Evolutionary conservation across 1,284 basidiomycete genomes (phyloP), one percentile per base, ranked within the genome.

Genomic region (Sphagnurus paluster): DNA sequence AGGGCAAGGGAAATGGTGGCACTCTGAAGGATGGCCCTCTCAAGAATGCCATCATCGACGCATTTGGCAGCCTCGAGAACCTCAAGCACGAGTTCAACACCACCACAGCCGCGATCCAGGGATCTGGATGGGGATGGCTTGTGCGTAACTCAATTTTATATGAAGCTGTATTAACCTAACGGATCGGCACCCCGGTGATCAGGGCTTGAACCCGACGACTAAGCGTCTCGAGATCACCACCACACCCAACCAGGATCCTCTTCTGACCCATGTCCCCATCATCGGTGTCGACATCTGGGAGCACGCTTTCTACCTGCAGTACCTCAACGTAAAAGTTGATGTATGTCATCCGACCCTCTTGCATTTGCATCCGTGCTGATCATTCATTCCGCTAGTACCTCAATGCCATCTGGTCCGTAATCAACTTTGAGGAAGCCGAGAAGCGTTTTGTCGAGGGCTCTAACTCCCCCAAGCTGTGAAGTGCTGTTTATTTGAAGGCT

Each of bases 121-220:
- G 93, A 37, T 92, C 89, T 44, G 92, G 93, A 49, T 96, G 93
- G 93, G 90, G 87, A 52, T 96, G 93, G 93, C 79, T 95, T 62
- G 88, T 88, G 58, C 58, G 83, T 77, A 34, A 11, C 24, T 11
- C 19, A 11, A 5, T 28, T 26, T 29, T 7, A 21, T 13, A 16
- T 16, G 19, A 42, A 16, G 33, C 8, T 19, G 23, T 19, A 20
- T 21, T 13, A 11, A 34, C 33, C 21, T 30, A 33, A 14, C 16
- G 17, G 34, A 10, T 33, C 14, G 44, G 33, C 2, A 16, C 35
- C 17, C 32, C 21, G 16, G 16, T 17, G 21, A 39, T 42, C 53
- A 89, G 86, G 88, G 84, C 8, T 67, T 76, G 49, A 85, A 89
- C 71, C 72, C 79, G 6, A 49, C 64, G 35, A 79, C 65, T 55